phyloP scores from a whole-genome alignment of 2,329 filamentous ascomycete species.

The Phialemonium atrogriseum region DNA sequence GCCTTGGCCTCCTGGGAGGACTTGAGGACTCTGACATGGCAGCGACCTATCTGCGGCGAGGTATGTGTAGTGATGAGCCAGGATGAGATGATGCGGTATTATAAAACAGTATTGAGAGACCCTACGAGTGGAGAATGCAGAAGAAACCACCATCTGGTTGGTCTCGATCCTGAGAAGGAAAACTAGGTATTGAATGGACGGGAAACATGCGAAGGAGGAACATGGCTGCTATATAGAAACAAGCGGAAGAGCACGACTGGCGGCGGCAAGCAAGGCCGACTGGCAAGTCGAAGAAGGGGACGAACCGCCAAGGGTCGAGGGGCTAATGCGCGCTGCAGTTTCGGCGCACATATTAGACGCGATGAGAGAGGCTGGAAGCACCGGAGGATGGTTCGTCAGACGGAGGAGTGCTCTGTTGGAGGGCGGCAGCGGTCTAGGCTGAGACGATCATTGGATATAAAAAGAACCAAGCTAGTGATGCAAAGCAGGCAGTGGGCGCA shows the following conservation, averaged over 20 bases:
- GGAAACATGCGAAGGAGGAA: constrained; percentile 5
- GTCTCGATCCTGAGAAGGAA: neutral
- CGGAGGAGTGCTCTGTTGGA: neutral
- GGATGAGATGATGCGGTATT: neutral
- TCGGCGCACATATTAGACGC: constrained; percentile 15
- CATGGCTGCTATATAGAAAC: constrained; percentile 17
- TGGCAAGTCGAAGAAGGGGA: constrained; percentile 11
- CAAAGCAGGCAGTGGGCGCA: neutral
- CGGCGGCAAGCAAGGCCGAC: constrained; percentile 9
- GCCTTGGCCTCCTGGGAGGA: constrained; percentile 41
- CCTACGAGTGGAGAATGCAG: no score
- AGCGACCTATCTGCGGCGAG: constrained; percentile 1
- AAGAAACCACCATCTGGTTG: neutral
- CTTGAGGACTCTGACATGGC: constrained; percentile 18
- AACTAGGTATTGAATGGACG: constrained; percentile 1
- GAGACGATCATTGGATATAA: neutral
- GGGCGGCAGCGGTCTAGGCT: neutral
- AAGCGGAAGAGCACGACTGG: constrained; percentile 1
- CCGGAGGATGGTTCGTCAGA: neutral
- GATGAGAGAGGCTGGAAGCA: constrained; percentile 13
- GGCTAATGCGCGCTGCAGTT: constrained; percentile 6
- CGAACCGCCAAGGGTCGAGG: constrained; percentile 1
- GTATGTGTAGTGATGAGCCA: neutral
- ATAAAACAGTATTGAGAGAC: no score
- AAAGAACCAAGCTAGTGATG: neutral